Conservation (phyloP, 2,329 filamentous ascomycete species). For the Microcera coccophila region DNA sequence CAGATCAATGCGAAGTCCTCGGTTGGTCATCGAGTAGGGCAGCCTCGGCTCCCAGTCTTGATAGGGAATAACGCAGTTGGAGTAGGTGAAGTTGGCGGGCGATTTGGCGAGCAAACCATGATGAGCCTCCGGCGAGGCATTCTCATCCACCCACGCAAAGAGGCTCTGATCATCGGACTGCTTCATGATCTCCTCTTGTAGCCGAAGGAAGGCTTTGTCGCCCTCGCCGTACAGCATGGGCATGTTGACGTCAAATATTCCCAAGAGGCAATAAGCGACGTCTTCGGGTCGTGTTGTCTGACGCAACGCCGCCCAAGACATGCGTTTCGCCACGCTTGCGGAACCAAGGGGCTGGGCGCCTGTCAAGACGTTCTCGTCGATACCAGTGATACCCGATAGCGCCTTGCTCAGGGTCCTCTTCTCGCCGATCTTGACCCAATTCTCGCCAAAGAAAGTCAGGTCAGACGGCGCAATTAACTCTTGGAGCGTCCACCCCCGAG, state of each 20-base stretch:
- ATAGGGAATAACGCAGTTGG: slow-evolving; percentile 31
- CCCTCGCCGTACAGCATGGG: slow-evolving; percentile 28
- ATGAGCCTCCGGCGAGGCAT: slow-evolving; percentile 5
- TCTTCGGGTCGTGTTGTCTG: background rate
- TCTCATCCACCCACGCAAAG: slow-evolving; percentile 12
- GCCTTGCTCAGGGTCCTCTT: background rate
- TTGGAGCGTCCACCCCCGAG: slow-evolving; percentile 29
- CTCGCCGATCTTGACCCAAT: background rate
- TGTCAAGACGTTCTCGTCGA: background rate
- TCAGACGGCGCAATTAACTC: slow-evolving; percentile 26
- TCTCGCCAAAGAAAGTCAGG: background rate
- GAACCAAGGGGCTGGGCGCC: background rate
- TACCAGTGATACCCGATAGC: background rate
- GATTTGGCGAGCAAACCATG: slow-evolving; percentile 7
- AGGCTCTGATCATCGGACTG: slow-evolving; percentile 12
- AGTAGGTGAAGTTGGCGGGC: slow-evolving; percentile 23
- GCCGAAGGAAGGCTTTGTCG: slow-evolving; percentile 17
- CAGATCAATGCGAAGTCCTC: slow-evolving; percentile 25
- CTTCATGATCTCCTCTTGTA: slow-evolving; percentile 25
- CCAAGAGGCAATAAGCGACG: background rate
- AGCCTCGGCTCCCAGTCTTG: slow-evolving; percentile 29
- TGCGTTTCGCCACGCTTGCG: background rate
- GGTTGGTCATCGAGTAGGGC: slow-evolving; percentile 25
- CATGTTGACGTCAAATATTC: slow-evolving; percentile 22
- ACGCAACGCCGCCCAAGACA: background rate